Base-by-base conservation (phyloP, 352 stramenopile genomes). In the Peronosclerospora sorghi region DNA sequence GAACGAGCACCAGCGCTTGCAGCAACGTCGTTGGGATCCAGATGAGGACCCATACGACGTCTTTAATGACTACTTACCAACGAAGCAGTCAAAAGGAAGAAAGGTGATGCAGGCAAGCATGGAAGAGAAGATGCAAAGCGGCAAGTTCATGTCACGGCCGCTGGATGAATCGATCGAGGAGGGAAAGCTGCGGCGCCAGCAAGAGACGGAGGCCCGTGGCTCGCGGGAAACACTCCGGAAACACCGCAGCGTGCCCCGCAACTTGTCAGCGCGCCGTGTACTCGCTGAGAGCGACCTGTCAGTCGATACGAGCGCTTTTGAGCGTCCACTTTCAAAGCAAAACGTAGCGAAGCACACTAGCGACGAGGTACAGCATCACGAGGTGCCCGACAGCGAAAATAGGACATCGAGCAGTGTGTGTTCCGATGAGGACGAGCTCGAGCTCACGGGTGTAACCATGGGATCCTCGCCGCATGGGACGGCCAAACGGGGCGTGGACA, bases 1-100 rank as follows among this genome's bases (percentile, higher is more conserved):
- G 2, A 32, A 12, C 8, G 43, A 50, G 12, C 48, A 27, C 2
- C 32, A 29, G 10, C 15, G 43, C 8, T 49, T 50, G 32, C 42
- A 55, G 7, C 54, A 56, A 10, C 46, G 41, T 10, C 48, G 41
- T 9, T 19, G 41, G 24, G 43, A 34, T 4, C 38, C 44, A 24
- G 50, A 70, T 17, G 34, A 59, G 35, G 59, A 65, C 35, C 60
- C 68, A 18, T 87, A 87, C 45, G 75, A 83, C 12, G 68, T 67
- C 13, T 87, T 87, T 39, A 85, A 87, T 51, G 68, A 87, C 54
- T 85, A 84, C 35, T 47, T 85, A 45, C 68, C 64, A 1, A 50
- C 65, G 15, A 73, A 58, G 4, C 62, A 68, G n/a, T 65, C 68
- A 8, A 65, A 68, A 13, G 41, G 66, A 19, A 66, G 61, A 32